Percentiles rank a stretch among this genome's conserved stretches.
phyloP scores from a whole-genome alignment of 305 asterid species.

The Withania somnifera region DNA sequence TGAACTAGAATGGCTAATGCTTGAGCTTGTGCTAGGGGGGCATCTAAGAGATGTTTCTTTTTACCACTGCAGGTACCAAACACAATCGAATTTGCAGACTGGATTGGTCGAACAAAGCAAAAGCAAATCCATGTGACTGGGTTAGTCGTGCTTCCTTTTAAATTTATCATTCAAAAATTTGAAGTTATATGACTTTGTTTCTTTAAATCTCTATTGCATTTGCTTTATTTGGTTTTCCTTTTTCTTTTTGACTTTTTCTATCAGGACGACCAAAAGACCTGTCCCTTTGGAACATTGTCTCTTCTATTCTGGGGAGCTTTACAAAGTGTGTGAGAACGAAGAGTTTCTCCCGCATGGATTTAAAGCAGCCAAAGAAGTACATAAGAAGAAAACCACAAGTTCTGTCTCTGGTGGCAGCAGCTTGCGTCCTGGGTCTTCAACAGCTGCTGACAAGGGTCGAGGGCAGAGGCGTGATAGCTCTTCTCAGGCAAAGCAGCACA shows the following conservation, averaged over 20 bases:
- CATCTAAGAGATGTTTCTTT: conserved; percentile 2
- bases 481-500: conserved; percentile 55
- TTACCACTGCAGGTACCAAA: conserved; percentile 68
- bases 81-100: conserved; percentile 95
- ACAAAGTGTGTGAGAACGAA: conserved; percentile 84
- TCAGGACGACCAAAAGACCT: conserved; percentile 93
- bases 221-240: conserved; percentile 4
- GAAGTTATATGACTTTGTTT: conserved; percentile 6
- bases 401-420: conserved; percentile 36
- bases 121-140: conserved; percentile 89
- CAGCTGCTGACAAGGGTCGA: conserved; percentile 53
- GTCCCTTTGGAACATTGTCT: conserved; percentile 97
- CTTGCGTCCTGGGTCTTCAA: conserved; percentile 34
- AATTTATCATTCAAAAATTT: conserved; percentile 9
- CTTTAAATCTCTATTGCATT: neutral
- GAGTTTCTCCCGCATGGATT: conserved; percentile 68
- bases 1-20: neutral
- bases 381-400: conserved; percentile 44
- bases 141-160: conserved; percentile 38
- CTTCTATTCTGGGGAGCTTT: conserved; percentile 88
- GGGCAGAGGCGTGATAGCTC: conserved; percentile 43
- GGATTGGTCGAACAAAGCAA: conserved; percentile 98
- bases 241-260: conserved; percentile 5
- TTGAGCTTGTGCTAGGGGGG: neutral
- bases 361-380: conserved; percentile 75